Base-by-base conservation (phyloP, 1,284 basidiomycete genomes). In the Puccinia coronata region DNA sequence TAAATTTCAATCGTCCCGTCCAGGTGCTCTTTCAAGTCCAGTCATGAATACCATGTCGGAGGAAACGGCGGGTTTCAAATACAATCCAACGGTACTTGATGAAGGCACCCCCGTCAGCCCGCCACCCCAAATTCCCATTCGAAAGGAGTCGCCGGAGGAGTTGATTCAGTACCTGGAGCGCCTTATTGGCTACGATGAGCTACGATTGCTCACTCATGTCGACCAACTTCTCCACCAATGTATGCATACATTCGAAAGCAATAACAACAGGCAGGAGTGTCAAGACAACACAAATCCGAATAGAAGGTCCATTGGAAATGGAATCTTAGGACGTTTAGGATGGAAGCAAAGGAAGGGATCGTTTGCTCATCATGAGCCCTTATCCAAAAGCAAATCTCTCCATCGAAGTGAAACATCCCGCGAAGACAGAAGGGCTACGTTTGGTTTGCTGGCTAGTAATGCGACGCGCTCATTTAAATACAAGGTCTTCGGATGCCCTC, bases 141-240 rank as follows among this genome's bases (percentile, higher is more conserved):
- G 67, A 31, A 23, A 47, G 9, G 67, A 70, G 67, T 70, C 67
- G 1, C 41, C 67, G 6, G 43, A 70, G n/a, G 67, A 70, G 49
- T 28, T 70, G 67, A 34, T 70, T n/a, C 67, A 70, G n/a, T 70
- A 49, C 43, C 67, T 70, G 4, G 67, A 70, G 31, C 67, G n/a
- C 3, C 67, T 70, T n/a, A 70, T 70, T 11, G 67, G 67, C 31
- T 49, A 70, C 18, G 67, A 70, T 51, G 67, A 70, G 18, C 43
- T 70, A 5, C 41, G 67, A 18, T 28, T 70, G 47, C 67, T 70
- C 43, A 51, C 67, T 8, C 25, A 70, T 51, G 67, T 70, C 39
- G 67, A 70, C n/a, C 47, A 70, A 51, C 67, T 70, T 1, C 41
- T 47, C 31, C 67, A 70, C 18, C 67, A 47, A 28, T 49, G 14